Evolutionary conservation across 2,329 filamentous ascomycete genomes (phyloP).

Genomic region (Nigrospora osmanthi): DNA sequence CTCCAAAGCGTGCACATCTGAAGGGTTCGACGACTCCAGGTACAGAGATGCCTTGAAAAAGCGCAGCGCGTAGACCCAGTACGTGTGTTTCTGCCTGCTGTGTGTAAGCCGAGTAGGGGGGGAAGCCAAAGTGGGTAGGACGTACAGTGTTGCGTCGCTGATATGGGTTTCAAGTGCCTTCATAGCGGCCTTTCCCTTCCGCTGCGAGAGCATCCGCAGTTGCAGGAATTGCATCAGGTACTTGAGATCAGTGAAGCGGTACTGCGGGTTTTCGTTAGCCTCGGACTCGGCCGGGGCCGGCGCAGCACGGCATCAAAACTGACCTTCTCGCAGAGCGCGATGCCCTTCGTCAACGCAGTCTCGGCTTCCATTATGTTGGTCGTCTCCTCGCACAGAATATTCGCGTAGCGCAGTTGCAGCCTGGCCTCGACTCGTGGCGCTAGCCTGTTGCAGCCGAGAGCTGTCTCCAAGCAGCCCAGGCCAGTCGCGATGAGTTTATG

Average conservation of each 20-base stretch:
- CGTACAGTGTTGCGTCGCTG: conserved; percentile 57
- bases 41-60: conserved; percentile 66
- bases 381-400: conserved; percentile 65
- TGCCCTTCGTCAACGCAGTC: conserved; percentile 62
- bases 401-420: conserved; percentile 63
- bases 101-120: conserved; percentile 10
- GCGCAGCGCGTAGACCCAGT: conserved; percentile 72
- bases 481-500: conserved; percentile 66
- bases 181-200: conserved; percentile 64
- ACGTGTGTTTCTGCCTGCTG: conserved; percentile 48
- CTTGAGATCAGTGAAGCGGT: conserved; percentile 58
- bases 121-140: conserved; percentile 4
- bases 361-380: conserved; percentile 69
- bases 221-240: conserved; percentile 72
- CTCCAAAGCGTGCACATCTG: conserved; percentile 58
- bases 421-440: conserved; percentile 61
- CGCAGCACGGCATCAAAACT: neutral
- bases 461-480: conserved; percentile 63
- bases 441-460: conserved; percentile 52
- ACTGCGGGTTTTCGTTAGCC: conserved; percentile 22
- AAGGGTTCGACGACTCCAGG: conserved; percentile 49
- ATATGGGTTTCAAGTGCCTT: conserved; percentile 65
- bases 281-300: neutral
- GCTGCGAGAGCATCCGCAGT: conserved; percentile 61
- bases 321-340: conserved; percentile 61